These are phyloP conservation scores for Pascua guehoae DNA, from an alignment of 1,284 basidiomycete genomes.

Conservation along the genomic window DNA sequence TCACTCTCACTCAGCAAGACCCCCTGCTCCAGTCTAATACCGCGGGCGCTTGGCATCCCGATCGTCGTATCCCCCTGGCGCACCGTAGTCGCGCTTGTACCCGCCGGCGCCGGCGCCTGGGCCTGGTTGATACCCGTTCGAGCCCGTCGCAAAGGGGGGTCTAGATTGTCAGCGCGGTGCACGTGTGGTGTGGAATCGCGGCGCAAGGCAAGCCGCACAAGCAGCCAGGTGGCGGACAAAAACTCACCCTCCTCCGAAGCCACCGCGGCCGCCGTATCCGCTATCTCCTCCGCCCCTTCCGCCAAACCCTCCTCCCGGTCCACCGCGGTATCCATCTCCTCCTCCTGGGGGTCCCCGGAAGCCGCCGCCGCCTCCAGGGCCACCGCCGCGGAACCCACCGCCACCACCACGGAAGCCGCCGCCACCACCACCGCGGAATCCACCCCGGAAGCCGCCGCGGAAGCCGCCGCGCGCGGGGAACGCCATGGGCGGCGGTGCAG, in stretches of 20 bases:
- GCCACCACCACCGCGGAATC: slow-evolving; percentile 16
- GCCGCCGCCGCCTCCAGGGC: slow-evolving; percentile 27
- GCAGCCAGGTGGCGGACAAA: not conserved
- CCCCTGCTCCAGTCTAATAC: slow-evolving; percentile 52
- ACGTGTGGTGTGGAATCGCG: no score
- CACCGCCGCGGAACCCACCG: slow-evolving; percentile 22
- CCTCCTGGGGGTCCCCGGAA: slow-evolving; percentile 36
- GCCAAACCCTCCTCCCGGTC: slow-evolving; percentile 21
- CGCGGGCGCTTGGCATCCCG: slow-evolving; percentile 73
- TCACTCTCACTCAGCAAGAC: not conserved
- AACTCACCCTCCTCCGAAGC: slow-evolving; percentile 16
- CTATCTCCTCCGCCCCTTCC: slow-evolving; percentile 22
- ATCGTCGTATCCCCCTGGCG: slow-evolving; percentile 63
- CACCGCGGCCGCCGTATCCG: slow-evolving; percentile 30
- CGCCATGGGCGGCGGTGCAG: slow-evolving; percentile 3
- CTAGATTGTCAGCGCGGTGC: no score
- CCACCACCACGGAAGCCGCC: slow-evolving; percentile 24
- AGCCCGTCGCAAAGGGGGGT: no score
- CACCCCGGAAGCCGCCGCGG: slow-evolving; percentile 23
- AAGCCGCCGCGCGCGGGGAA: slow-evolving; percentile 25
- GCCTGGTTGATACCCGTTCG: no score
- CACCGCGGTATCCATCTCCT: slow-evolving; percentile 51
- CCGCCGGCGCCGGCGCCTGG: slow-evolving; percentile 20
- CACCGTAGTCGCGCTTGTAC: slow-evolving; percentile 41
- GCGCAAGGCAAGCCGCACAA: no score